Percentiles rank a stretch among this genome's conserved stretches.
phyloP scores from a whole-genome alignment of 805 yeast species.

The Grigorovia humatica region DNA sequence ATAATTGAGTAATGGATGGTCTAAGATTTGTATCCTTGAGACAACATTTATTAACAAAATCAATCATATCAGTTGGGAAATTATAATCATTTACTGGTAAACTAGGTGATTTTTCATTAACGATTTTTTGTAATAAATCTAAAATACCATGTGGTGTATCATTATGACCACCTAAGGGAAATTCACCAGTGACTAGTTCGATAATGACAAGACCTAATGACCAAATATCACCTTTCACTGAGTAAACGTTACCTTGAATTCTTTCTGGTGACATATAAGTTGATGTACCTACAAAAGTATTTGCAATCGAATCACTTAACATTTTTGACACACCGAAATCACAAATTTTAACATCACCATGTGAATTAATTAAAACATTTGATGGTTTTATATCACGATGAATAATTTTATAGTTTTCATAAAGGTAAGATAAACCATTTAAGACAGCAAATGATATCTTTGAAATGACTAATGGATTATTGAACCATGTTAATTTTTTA shows the following conservation, averaged over 20 bases:
- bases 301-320: conserved; percentile 86
- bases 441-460: conserved; percentile 69
- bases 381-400: conserved; percentile 96
- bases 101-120: conserved; percentile 82
- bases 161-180: conserved; percentile 58
- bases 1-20: conserved; percentile 62
- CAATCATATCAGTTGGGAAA: conserved; percentile 40
- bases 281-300: conserved; percentile 96
- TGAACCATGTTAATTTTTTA: conserved; percentile 21
- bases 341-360: conserved; percentile 82
- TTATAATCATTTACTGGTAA: conserved; percentile 33
- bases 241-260: conserved; percentile 87
- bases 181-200: conserved; percentile 77
- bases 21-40: conserved; percentile 58
- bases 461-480: conserved; percentile 48
- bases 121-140: conserved; percentile 85
- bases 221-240: conserved; percentile 97
- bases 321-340: conserved; percentile 96
- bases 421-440: conserved; percentile 71
- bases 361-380: conserved; percentile 77
- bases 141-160: conserved; percentile 74
- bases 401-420: conserved; percentile 75
- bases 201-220: conserved; percentile 84
- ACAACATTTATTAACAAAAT: conserved; percentile 66
- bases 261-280: conserved; percentile 98